phyloP scores from a whole-genome alignment of 495 filamentous ascomycete genomes.

The Penicillium coffeae region DNA sequence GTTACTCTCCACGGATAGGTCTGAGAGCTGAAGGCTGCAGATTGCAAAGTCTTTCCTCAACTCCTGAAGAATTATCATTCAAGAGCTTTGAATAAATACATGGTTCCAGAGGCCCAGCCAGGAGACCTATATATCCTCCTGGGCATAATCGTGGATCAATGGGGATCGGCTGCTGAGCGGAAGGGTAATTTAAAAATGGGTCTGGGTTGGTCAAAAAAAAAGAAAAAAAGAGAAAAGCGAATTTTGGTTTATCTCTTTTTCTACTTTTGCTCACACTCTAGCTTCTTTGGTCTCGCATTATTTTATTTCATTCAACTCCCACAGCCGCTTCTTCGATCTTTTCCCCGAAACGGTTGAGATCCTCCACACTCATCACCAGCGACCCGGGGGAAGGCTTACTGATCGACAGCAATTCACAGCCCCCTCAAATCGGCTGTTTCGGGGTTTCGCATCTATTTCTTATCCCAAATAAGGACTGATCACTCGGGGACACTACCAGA shows the following conservation, averaged over 20 bases:
- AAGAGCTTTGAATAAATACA: neutral
- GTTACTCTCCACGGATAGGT: too few relatives aligned
- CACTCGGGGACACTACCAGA: neutral
- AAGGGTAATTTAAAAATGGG: constrained; percentile 10
- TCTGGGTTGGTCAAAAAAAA: neutral
- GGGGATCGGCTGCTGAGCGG: constrained; percentile 5
- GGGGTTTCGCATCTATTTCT: neutral
- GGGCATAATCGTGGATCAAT: constrained; percentile 1
- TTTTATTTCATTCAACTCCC: neutral
- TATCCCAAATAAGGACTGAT: neutral
- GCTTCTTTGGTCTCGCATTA: too few relatives aligned
- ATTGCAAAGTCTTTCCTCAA: neutral
- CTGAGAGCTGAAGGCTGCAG: neutral
- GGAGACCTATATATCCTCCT: constrained; percentile 6
- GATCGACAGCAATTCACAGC: neutral
- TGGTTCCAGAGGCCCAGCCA: neutral
- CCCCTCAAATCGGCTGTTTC: neutral
- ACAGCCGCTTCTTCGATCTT: neutral
- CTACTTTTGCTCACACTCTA: too few relatives aligned
- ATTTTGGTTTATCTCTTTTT: neutral
- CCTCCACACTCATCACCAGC: neutral
- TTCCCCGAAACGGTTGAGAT: neutral
- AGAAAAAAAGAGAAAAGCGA: neutral
- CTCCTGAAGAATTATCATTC: constrained; percentile 4
- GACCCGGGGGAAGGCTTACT: too few relatives aligned